These are phyloP conservation scores for Ogataea sp. DNA, from an alignment of 805 yeast genomes.

Conservation along the genomic window DNA sequence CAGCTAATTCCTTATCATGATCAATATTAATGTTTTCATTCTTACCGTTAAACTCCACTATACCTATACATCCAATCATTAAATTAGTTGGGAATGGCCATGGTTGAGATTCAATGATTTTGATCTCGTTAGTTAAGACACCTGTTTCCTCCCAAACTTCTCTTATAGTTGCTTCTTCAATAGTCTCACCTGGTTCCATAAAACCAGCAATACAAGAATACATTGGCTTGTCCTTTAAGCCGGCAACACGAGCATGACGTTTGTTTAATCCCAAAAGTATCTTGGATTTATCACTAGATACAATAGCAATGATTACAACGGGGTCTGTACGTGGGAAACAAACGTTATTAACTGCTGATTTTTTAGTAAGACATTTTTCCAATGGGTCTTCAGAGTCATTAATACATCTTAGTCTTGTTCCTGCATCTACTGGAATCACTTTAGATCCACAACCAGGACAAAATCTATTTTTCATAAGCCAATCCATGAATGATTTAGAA, in stretches of 20 bases:
- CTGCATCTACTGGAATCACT: conserved; percentile 57
- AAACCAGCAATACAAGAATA: conserved; percentile 91
- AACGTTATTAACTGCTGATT: conserved; percentile 54
- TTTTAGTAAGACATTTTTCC: conserved; percentile 33
- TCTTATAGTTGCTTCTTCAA: conserved; percentile 79
- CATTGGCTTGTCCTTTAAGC: no score
- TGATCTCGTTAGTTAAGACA: conserved; percentile 48
- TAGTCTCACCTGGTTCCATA: conserved; percentile 90
- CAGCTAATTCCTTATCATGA: conserved; percentile 79
- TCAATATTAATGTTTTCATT: conserved; percentile 62
- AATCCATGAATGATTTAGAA: conserved; percentile 77
- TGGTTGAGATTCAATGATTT: conserved; percentile 73
- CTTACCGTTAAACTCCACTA: conserved; percentile 60
- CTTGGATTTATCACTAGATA: conserved; percentile 50
- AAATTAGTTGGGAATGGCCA: conserved; percentile 96
- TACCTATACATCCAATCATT: conserved; percentile 87
- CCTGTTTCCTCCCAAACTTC: conserved; percentile 98
- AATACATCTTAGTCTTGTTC: conserved; percentile 52
- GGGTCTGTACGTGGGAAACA: conserved; percentile 92
- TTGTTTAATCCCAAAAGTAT: conserved; percentile 65
- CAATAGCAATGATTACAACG: conserved; percentile 74
- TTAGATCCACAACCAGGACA: conserved; percentile 83
- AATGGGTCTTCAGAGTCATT: conserved; percentile 23
- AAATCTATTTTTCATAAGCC: conserved; percentile 65
- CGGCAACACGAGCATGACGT: conserved; percentile 55